Base-by-base conservation (phyloP, 768 basidiomycete genomes). In the Phanerochaete sordida region DNA sequence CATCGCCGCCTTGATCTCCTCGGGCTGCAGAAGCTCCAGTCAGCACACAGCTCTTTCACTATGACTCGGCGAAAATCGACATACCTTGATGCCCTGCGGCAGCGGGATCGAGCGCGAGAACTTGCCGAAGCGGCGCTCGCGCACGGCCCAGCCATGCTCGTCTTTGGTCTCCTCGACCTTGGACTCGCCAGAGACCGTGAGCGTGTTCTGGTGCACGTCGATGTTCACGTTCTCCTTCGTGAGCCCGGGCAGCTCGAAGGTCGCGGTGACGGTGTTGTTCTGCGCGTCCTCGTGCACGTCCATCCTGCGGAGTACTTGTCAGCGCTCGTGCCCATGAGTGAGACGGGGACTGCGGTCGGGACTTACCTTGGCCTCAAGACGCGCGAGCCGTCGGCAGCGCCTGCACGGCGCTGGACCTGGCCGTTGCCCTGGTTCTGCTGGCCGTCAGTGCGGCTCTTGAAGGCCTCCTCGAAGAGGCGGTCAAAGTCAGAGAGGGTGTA, bases 241-340 rank as follows among this genome's bases (percentile, higher is more conserved):
- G 39, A 85, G 28, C 21, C 84, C 84, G 0, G 86, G 84, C 7
- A 87, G 71, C 63, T 87, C 85, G 65, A 86, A 84, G 7, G 75
- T 69, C 44, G 84, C 84, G 0, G 80, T 82, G 39, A 86, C 79
- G 37, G 73, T 66, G 64, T 83, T 82, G 24, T 68, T 71, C 23
- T 79, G 74, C 0, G 64, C 48, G 59, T 83, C 72, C 64, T 85
- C 83, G 64, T 82, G 79, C 13, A 85, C 70, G 62, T 85, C 81
- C 78, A 85, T 80, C 63, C 84, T 85, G 62, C 24, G 16, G 45
- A 35, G 12, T 15, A 12, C 12, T 15, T 19, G 45, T 57, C 28
- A 48, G 26, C 44, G 19, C 19, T 37, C 7, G 33, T 3, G 21
- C 13, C 15, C 12, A 5, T 48, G 35, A 13, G 3, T 8, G 8